Evolutionary conservation across 352 stramenopile genomes (phyloP), one percentile per base, ranked within the genome.

Genomic region (Phytophthora cryptogea): DNA sequence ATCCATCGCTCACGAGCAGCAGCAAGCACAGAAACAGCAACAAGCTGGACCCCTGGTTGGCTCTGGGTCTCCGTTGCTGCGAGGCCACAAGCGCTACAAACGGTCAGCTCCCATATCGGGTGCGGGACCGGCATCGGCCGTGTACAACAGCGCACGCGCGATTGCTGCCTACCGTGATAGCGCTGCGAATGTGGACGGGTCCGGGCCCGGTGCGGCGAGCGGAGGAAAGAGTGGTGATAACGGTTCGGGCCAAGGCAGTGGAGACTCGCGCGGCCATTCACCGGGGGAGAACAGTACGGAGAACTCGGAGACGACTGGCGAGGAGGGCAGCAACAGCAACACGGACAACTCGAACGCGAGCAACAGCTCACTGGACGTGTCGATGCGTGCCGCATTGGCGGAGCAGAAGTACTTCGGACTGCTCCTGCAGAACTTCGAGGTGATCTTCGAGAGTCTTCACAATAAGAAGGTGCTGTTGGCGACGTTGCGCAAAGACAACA

Each of bases 401-500:
- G 80, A 90, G 52, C 83, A 92, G 48, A 90, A 92, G 58, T 90
- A 89, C 55, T 92, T 92, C 60, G 81, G 79, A 2, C 48, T 92
- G 43, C 51, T 92, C 70, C 59, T 92, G 60, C 83, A 92, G 55
- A 92, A 92, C 63, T 92, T 92, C 54, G 83, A 92, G 59, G 79
- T 82, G 36, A 89, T 90, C 42, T 92, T 92, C 37, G 83, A 92
- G 64, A 89, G 78, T 52, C 65, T 92, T 27, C 80, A 92, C 70
- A 92, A 90, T 67, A 92, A 89, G 74, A 92, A 92, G 55, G 76
- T 90, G 52, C 70, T 92, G 14, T 50, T 92, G 10, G 80, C 80
- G 23, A 83, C 78, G 9, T 54, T 92, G 37, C 80, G 81, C 7
- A 92, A 89, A 51, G 83, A 92, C 58, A 65, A 51, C 31, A 81